Conservation (phyloP, 257 asterid species). For the Buddleja alternifolia region DNA sequence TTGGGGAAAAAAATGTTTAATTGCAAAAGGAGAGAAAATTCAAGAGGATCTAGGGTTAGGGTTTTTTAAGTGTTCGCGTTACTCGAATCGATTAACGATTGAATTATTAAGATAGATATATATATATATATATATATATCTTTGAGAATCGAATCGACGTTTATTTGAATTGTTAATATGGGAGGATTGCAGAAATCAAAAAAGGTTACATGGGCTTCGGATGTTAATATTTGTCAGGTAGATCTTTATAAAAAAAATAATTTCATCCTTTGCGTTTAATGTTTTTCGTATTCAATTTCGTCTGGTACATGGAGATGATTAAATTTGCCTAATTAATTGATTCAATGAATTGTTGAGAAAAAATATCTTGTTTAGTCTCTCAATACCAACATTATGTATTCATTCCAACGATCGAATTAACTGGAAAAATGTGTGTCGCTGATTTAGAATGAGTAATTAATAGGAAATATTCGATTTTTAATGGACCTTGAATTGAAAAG, state of each 20-base stretch:
- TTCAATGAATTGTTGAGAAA: constrained; percentile 10
- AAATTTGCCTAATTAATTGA: neutral
- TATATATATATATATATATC: constrained; percentile 16
- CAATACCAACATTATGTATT: neutral
- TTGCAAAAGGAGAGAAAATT: neutral
- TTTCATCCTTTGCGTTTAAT: constrained; percentile 27
- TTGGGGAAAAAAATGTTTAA: neutral
- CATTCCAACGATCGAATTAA: neutral
- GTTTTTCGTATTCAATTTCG: neutral
- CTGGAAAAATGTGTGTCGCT: constrained; percentile 15
- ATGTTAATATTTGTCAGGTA: constrained; percentile 98
- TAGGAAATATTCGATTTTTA: neutral
- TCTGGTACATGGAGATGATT: neutral
- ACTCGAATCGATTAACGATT: constrained; percentile 27
- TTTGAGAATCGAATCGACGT: constrained; percentile 42
- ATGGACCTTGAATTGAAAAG: neutral
- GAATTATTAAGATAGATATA: constrained; percentile 32
- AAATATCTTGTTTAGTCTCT: neutral
- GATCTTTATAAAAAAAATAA: constrained; percentile 29
- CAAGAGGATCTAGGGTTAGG: constrained; percentile 47
- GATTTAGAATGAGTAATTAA: neutral
- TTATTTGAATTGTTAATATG: constrained; percentile 57
- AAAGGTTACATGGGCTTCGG: constrained; percentile 91
- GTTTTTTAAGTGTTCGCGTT: constrained; percentile 34
- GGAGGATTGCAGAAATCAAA: constrained; percentile 87